Evolutionary conservation across 176 grass and related monocot species (phyloP), one percentile per base, ranked within the genome.

Genomic region (Oryza nivara): DNA sequence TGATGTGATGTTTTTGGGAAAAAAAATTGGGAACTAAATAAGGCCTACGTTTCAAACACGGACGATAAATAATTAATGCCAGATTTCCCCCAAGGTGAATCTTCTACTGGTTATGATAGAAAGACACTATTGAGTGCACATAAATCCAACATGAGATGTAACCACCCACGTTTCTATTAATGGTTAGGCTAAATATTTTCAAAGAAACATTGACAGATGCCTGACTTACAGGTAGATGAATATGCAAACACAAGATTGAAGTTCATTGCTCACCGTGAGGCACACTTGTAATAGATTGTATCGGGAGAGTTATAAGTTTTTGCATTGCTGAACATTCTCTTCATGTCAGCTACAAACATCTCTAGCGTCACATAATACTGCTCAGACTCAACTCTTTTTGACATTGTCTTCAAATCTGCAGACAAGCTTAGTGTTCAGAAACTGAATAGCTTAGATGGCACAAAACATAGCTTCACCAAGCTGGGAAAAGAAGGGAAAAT

Each of bases 281-380:
- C 75, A 65, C 97, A 99, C 85, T 99, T 99, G 73, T 92, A 99
- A 72, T 99, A 99, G 40, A 99, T 99, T 17, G 97, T 99, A 72
- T 99, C 97, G 17, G 91, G 93, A 61, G 93, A 90, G 75, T 99
- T 99, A 78, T 99, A 99, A 26, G 97, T 99, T 68, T 86, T 92
- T 9, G 97, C 97, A 81, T 99, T 99, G 78, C 25, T 45, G 70
- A 93, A 89, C 97, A 99, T 99, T 91, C 97, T 90, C 79, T 92
- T 94, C 78, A 89, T 86, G 73, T 99, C 97, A 1, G 97, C 93
- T 77, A 94, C 88, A 76, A 99, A 99, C 97, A 99, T 99, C 88
- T 99, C 93, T 68, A 99, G 89, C 76, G 97, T 99, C 71, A 99
- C 88, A 73, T 99, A 99, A 82, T 99, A 99, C 86, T 94, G 90